These are phyloP conservation scores for Blechomonas ayalai DNA, from an alignment of 208 protist genomes.

Conservation along the genomic window DNA sequence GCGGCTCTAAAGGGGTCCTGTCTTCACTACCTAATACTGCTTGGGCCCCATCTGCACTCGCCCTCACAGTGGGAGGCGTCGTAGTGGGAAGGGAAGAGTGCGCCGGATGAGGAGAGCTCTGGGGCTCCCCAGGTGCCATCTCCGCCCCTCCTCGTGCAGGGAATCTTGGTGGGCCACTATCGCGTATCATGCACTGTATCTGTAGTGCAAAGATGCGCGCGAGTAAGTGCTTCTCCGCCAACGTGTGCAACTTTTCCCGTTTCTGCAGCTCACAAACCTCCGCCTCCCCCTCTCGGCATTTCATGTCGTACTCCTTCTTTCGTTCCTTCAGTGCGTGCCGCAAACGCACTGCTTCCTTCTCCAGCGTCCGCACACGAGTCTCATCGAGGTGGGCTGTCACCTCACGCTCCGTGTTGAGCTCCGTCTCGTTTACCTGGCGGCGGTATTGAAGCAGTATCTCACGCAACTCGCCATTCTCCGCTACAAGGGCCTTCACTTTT, in stretches of 20 bases:
- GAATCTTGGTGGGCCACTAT: neutral
- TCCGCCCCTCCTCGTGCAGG: neutral
- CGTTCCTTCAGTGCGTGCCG: slow-evolving; percentile 31
- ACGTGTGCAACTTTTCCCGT: slow-evolving; percentile 16
- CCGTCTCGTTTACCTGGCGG: slow-evolving; percentile 54
- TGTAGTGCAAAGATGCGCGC: slow-evolving; percentile 12
- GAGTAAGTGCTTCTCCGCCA: slow-evolving; percentile 19
- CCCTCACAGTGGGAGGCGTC: too few relatives aligned
- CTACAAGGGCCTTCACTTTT: slow-evolving; percentile 1
- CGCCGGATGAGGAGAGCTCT: neutral
- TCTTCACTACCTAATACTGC: too few relatives aligned
- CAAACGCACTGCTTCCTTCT: slow-evolving; percentile 41
- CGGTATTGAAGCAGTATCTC: slow-evolving; percentile 27
- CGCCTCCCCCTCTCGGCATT: slow-evolving; percentile 13
- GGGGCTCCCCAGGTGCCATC: neutral
- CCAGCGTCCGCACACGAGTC: slow-evolving; percentile 19
- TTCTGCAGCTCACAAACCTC: slow-evolving; percentile 1
- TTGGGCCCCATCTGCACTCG: too few relatives aligned
- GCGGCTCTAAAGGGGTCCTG: too few relatives aligned
- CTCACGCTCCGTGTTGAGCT: slow-evolving; percentile 37
- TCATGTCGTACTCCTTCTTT: slow-evolving; percentile 7
- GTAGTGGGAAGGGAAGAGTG: too few relatives aligned
- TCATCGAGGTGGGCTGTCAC: slow-evolving; percentile 23
- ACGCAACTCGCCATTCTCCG: slow-evolving; percentile 36
- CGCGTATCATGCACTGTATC: too few relatives aligned